Conservation (phyloP, 768 basidiomycete genomes). For the Clavaria fumosa region DNA sequence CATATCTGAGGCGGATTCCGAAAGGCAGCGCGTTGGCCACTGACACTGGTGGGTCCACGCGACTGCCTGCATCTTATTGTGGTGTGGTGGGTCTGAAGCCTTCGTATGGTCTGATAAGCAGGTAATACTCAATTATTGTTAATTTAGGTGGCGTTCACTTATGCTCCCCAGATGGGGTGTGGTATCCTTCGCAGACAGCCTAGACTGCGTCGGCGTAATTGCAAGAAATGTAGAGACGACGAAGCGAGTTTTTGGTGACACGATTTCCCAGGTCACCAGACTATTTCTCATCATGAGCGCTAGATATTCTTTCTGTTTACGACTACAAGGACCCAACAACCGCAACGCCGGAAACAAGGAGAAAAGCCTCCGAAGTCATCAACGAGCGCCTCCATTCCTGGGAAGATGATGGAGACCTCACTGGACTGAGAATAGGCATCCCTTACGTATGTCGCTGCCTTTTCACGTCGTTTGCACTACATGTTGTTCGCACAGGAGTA, state of each 20-base stretch:
- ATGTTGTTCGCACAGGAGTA: slow-evolving; percentile 38
- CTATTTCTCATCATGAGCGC: slow-evolving; percentile 2
- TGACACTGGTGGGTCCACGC: slow-evolving; percentile 90
- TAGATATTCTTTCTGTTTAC: slow-evolving; percentile 35
- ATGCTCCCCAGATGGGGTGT: slow-evolving; percentile 57
- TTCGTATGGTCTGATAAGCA: slow-evolving; percentile 81
- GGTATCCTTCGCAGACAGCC: slow-evolving; percentile 83
- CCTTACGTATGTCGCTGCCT: slow-evolving; percentile 47
- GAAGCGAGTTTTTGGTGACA: slow-evolving; percentile 43
- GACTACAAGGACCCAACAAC: slow-evolving; percentile 70
- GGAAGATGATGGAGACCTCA: not conserved
- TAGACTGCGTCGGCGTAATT: slow-evolving; percentile 88
- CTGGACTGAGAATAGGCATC: slow-evolving; percentile 54
- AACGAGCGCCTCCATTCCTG: not conserved
- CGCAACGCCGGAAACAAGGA: slow-evolving; percentile 26
- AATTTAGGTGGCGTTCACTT: not conserved
- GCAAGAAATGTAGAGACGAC: slow-evolving; percentile 36
- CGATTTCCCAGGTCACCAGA: not conserved
- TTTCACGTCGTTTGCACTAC: not conserved
- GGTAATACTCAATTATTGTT: slow-evolving; percentile 28
- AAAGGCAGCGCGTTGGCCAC: slow-evolving; percentile 66
- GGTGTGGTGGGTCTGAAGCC: slow-evolving; percentile 89
- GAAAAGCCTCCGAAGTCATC: slow-evolving; percentile 10
- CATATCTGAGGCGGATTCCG: not conserved
- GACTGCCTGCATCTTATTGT: slow-evolving; percentile 89